Percentiles rank a stretch among this genome's conserved stretches.
Evolutionary conservation across 345 rosid genomes (phyloP).

Genomic region (Corchorus capsularis): DNA sequence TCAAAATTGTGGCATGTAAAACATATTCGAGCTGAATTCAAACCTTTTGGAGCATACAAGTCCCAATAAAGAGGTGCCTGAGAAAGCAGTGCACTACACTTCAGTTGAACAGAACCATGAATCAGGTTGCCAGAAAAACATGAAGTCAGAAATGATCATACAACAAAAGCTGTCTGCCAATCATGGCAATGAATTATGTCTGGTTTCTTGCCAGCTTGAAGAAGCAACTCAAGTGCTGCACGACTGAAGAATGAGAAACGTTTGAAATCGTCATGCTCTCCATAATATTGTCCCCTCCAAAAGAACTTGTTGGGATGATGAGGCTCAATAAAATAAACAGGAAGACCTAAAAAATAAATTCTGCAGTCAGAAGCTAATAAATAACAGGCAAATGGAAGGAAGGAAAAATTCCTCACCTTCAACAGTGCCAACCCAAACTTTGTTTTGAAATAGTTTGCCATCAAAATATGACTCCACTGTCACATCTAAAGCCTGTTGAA

Average conservation of each 20-base stretch:
- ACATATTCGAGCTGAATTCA: slow-evolving; percentile 93
- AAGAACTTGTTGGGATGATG: slow-evolving; percentile 93
- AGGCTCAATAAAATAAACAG: slow-evolving; percentile 95
- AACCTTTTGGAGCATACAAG: slow-evolving; percentile 85
- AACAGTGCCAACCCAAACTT: slow-evolving; percentile 87
- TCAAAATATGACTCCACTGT: slow-evolving; percentile 85
- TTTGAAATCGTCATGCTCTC: slow-evolving; percentile 91
- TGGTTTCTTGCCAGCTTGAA: slow-evolving; percentile 89
- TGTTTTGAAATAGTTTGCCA: slow-evolving; percentile 79
- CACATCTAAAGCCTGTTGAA: slow-evolving; percentile 76
- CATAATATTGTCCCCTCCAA: slow-evolving; percentile 94
- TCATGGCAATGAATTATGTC: slow-evolving; percentile 98
- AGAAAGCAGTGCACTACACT: slow-evolving; percentile 20
- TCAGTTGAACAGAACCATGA: slow-evolving; percentile 19
- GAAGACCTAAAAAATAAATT: slow-evolving; percentile 68
- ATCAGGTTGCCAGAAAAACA: slow-evolving; percentile 9
- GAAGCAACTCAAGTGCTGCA: slow-evolving; percentile 91
- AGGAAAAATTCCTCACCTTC: slow-evolving; percentile 59
- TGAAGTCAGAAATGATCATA: slow-evolving; percentile 36
- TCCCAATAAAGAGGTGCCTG: slow-evolving; percentile 99
- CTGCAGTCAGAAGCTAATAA: slow-evolving; percentile 30
- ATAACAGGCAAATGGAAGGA: slow-evolving; percentile 16
- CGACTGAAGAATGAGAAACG: slow-evolving; percentile 97
- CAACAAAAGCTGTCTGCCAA: slow-evolving; percentile 99
- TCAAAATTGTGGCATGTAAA: slow-evolving; percentile 99